Evolutionary conservation across 1,139 yeast genomes (phyloP).

Genomic region (Wickerhamiella infanticola): DNA sequence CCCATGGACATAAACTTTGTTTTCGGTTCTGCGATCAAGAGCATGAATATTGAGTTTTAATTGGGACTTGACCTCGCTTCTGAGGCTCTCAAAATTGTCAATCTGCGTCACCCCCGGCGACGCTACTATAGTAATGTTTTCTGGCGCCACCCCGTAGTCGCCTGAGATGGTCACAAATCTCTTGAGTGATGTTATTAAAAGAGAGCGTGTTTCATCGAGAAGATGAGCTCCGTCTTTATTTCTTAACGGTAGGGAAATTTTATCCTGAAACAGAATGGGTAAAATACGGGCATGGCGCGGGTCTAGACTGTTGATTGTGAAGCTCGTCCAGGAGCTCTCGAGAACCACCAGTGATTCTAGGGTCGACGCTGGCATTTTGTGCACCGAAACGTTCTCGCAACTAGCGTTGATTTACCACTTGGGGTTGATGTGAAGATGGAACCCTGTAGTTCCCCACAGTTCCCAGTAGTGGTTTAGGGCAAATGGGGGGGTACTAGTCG

Average conservation of each 20-base stretch:
- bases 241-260: conserved; percentile 48
- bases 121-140: conserved; percentile 37
- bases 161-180: conserved; percentile 49
- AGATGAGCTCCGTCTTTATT: conserved; percentile 27
- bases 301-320: conserved; percentile 49
- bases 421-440: no score
- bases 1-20: conserved; percentile 55
- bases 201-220: conserved; percentile 25
- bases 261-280: conserved; percentile 56
- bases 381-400: no score
- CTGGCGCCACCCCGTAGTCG: conserved; percentile 47
- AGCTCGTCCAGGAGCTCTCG: conserved; percentile 21
- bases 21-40: background rate
- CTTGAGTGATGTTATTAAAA: conserved; percentile 42
- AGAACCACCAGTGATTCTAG: background rate
- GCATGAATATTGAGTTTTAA: background rate
- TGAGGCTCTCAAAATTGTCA: conserved; percentile 31
- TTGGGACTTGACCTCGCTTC: conserved; percentile 33
- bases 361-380: conserved; percentile 40
- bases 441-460: no score
- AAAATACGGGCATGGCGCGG: conserved; percentile 50
- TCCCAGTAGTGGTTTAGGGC: no score
- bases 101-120: background rate
- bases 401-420: no score
- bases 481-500: no score